Evolutionary conservation across 1,284 basidiomycete species (phyloP), one percentile per base, ranked within the genome.

Genomic region (Moesziomyces parantarcticus): DNA sequence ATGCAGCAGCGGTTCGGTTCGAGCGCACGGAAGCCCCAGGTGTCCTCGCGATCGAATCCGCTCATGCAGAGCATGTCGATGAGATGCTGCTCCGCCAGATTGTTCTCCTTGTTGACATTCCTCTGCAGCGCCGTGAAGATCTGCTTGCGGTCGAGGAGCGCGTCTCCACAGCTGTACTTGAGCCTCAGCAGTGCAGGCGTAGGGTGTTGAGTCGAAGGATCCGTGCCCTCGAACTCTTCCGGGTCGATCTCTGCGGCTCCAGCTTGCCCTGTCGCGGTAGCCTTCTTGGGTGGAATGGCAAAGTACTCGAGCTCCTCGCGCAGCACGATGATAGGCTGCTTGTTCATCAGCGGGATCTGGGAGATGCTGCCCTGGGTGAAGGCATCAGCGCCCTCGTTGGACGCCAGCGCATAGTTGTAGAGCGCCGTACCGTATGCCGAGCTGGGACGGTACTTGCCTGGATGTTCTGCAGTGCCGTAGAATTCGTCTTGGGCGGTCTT

Each of bases 61-160:
- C 94, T 96, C 94, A 98, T 97, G 86, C 97, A 99, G 57, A 99
- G 88, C 96, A 99, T 99, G 86, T 99, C 97, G 85, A 99, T 99
- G 74, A 99, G 87, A 86, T 99, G 96, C 86, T 98, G 96, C 85
- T 99, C 96, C 18, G 96, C 96, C 73, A 97, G 88, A 84, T 99
- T 99, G 85, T 98, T 98, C 87, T 98, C 96, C 87, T 97, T 97
- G 87, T 97, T 97, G 66, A 99, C 94, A 85, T 99, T 99, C 77
- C 97, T 88, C 87, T 99, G 96, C 63, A 99, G 86, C 22, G 96
- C 96, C 2, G 97, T 97, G 84, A 99, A 99, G 80, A 99, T 97
- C 84, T 91, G 93, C 79, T 89, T 88, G 84, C 93, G 92, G 66
- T 92, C 90, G 82, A 97, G 90, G 67, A 99, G 87, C 73, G 92